Evolutionary conservation across 345 rosid species (phyloP).

Genomic region (Brassica nigra): DNA sequence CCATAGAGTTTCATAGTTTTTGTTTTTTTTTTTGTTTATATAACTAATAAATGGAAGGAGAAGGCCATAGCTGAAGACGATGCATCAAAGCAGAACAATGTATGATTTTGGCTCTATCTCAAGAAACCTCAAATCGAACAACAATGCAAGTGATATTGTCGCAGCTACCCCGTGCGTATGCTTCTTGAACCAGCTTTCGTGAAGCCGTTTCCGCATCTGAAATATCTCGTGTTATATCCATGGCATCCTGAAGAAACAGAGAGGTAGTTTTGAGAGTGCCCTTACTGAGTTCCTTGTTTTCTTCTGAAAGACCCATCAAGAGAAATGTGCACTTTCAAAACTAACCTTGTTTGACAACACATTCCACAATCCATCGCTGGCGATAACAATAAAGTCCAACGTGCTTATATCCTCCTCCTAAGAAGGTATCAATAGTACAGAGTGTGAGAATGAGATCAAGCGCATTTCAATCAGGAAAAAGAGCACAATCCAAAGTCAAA

Average conservation of each 20-base stretch:
- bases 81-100: background rate
- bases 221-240: slow-evolving; percentile 40
- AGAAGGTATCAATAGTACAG: slow-evolving; percentile 38
- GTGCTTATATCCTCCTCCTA: slow-evolving; percentile 84
- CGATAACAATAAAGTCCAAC: slow-evolving; percentile 56
- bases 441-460: background rate
- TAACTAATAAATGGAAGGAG: slow-evolving; percentile 6
- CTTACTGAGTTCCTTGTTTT: background rate
- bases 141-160: slow-evolving; percentile 59
- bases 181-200: slow-evolving; percentile 75
- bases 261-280: background rate
- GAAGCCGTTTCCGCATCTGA: slow-evolving; percentile 87
- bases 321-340: background rate
- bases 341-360: slow-evolving; percentile 79
- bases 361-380: slow-evolving; percentile 96
- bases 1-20: background rate
- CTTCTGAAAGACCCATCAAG: background rate
- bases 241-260: slow-evolving; percentile 65
- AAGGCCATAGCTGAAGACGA: background rate
- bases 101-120: background rate
- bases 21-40: background rate
- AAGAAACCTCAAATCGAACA: background rate
- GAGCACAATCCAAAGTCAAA: background rate
- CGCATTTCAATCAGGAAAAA: background rate
- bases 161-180: slow-evolving; percentile 85